Percentiles rank a stretch among this genome's conserved stretches.
Conservation (phyloP, 208 protist genomes). For the Wallacemonas sp. region DNA sequence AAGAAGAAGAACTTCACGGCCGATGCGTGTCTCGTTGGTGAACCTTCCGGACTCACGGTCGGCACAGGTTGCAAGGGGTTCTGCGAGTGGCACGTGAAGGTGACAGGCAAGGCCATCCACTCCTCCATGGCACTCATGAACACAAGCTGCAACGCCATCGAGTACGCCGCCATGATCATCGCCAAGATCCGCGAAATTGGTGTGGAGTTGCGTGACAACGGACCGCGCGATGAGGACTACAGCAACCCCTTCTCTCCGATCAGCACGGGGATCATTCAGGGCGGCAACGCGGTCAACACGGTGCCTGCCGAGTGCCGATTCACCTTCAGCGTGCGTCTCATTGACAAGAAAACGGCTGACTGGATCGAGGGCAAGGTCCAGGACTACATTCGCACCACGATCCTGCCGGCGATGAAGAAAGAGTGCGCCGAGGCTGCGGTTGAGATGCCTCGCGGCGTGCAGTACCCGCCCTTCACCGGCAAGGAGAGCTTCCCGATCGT, state of each 20-base stretch:
- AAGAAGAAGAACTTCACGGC: slow-evolving; percentile 26
- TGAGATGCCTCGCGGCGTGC: not conserved
- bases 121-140: slow-evolving; percentile 40
- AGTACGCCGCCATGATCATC: slow-evolving; percentile 43
- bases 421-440: slow-evolving; percentile 41
- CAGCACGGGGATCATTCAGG: slow-evolving; percentile 29
- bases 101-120: slow-evolving; percentile 46
- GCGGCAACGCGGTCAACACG: slow-evolving; percentile 45
- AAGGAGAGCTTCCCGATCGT: slow-evolving; percentile 34
- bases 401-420: slow-evolving; percentile 33
- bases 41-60: slow-evolving; percentile 10
- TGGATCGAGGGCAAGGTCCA: slow-evolving; percentile 28
- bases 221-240: slow-evolving; percentile 21
- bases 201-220: slow-evolving; percentile 18
- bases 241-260: slow-evolving; percentile 24
- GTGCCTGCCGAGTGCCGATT: slow-evolving; percentile 51
- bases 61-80: slow-evolving; percentile 32
- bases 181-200: too few species aligned
- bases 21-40: slow-evolving; percentile 43
- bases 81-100: slow-evolving; percentile 22
- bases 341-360: slow-evolving; percentile 21
- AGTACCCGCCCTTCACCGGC: slow-evolving; percentile 26
- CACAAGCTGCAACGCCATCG: slow-evolving; percentile 38
- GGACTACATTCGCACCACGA: slow-evolving; percentile 25
- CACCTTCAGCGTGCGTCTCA: slow-evolving; percentile 34